Percentiles rank a stretch among this genome's conserved stretches.
phyloP scores from a whole-genome alignment of 805 yeast species.

The Torulaspora microellipsoides region DNA sequence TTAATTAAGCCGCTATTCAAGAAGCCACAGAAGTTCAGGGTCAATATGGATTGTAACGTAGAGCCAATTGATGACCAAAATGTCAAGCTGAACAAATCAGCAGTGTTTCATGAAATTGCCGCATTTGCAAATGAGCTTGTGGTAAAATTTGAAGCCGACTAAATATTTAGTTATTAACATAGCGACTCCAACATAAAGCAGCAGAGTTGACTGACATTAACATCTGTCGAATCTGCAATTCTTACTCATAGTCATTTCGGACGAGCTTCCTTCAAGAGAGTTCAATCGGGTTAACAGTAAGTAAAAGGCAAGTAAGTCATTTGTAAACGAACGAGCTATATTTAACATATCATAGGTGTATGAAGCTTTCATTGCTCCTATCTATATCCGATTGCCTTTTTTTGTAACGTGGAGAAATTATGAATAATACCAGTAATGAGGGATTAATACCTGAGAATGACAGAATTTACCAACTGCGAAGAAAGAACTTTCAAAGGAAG shows the following conservation, averaged over 20 bases:
- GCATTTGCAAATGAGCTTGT: constrained; percentile 65
- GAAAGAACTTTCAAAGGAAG: constrained; percentile 24
- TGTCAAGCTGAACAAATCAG: constrained; percentile 63
- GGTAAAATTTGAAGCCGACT: constrained; percentile 36
- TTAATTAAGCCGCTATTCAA: constrained; percentile 66
- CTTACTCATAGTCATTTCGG: no score
- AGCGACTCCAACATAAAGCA: background rate
- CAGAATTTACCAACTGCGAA: constrained; percentile 22
- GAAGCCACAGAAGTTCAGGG: constrained; percentile 66
- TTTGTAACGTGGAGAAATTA: constrained; percentile 1
- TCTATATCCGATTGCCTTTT: no score
- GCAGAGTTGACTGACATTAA: no score
- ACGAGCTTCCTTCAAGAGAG: no score
- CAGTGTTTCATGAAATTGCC: constrained; percentile 68
- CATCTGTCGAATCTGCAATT: no score
- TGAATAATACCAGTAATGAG: constrained; percentile 1
- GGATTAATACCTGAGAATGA: constrained; percentile 5
- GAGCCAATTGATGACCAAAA: constrained; percentile 52
- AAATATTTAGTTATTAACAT: constrained; percentile 8
- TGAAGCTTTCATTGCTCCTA: no score
- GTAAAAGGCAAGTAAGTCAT: no score
- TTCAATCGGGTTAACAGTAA: no score
- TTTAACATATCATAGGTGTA: background rate
- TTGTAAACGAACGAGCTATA: constrained; percentile 2
- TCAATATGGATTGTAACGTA: constrained; percentile 69